Evolutionary conservation across 2,329 filamentous ascomycete genomes (phyloP).

Genomic region (Claviceps citrina): DNA sequence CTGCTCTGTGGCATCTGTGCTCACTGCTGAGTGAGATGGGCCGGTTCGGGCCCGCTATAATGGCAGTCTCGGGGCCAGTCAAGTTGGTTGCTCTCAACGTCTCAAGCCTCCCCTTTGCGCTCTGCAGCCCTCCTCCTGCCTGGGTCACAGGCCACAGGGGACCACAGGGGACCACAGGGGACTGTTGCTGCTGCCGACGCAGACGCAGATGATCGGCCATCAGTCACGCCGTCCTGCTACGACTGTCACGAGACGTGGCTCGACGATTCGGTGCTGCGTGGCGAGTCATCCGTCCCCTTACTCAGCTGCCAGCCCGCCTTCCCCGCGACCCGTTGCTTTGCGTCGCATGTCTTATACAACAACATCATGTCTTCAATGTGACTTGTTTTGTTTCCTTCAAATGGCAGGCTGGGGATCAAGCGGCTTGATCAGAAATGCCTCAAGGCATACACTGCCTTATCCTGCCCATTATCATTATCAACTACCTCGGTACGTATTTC

Average conservation of each 20-base stretch:
- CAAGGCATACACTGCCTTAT: neutral
- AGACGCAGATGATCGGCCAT: too few species aligned
- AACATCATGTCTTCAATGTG: neutral
- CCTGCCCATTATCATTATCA: constrained; percentile 10
- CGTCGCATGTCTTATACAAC: neutral
- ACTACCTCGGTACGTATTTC: constrained; percentile 7
- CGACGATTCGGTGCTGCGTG: neutral
- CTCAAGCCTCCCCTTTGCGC: too few species aligned
- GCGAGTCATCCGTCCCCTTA: neutral
- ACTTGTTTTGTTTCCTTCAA: neutral
- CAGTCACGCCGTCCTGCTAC: constrained; percentile 1
- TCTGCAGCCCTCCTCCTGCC: too few species aligned
- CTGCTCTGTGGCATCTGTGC: too few species aligned
- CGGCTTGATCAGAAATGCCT: neutral
- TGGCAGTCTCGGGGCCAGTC: too few species aligned
- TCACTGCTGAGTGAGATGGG: too few species aligned
- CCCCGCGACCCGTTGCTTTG: neutral
- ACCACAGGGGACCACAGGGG: too few species aligned
- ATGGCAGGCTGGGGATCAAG: too few species aligned
- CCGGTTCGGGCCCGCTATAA: too few species aligned
- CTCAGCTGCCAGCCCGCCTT: neutral
- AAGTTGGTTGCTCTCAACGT: too few species aligned
- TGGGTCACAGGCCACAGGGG: too few species aligned
- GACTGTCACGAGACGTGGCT: neutral
- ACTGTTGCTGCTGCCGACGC: too few species aligned